Evolutionary conservation across 2,329 filamentous ascomycete species (phyloP).

Genomic region (Cercospora sp.): DNA sequence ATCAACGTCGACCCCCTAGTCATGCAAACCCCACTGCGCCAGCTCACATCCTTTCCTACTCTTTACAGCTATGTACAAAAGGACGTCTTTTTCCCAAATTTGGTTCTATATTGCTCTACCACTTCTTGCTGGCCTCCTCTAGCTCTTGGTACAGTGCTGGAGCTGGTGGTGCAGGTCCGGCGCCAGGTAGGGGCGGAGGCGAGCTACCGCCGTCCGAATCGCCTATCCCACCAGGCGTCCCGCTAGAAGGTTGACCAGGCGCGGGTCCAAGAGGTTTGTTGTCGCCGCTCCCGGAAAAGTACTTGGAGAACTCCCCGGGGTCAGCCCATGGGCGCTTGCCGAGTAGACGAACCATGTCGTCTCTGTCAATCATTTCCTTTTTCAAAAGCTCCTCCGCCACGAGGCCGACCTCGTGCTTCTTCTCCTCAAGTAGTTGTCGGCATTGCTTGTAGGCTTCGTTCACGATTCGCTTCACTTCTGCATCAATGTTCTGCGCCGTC

Average conservation of each 20-base stretch:
- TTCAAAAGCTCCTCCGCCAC: conserved; percentile 88
- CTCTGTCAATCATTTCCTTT: conserved; percentile 88
- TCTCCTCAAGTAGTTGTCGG: conserved; percentile 75
- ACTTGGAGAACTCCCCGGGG: conserved; percentile 87
- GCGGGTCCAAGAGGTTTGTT: conserved; percentile 22
- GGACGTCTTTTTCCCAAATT: not conserved
- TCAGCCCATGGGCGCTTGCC: conserved; percentile 84
- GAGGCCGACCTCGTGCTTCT: conserved; percentile 83
- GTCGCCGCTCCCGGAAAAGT: conserved; percentile 61
- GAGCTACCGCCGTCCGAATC: conserved; percentile 20
- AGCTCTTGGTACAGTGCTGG: conserved; percentile 35
- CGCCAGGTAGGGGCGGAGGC: conserved; percentile 28
- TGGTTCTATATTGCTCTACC: conserved; percentile 13
- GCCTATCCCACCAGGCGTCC: conserved; percentile 23
- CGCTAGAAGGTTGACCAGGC: conserved; percentile 15
- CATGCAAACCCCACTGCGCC: not conserved
- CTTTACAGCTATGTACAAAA: conserved; percentile 11
- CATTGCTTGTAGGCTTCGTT: conserved; percentile 92
- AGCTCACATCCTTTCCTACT: not conserved
- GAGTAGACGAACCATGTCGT: conserved; percentile 87
- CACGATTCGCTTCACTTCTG: conserved; percentile 86
- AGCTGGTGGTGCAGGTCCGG: conserved; percentile 29
- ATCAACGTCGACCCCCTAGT: not conserved
- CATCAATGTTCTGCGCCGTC: conserved; percentile 88
- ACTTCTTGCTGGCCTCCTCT: conserved; percentile 25